Conservation (phyloP, 129 eudicot species). For the Helianthus annuus region DNA sequence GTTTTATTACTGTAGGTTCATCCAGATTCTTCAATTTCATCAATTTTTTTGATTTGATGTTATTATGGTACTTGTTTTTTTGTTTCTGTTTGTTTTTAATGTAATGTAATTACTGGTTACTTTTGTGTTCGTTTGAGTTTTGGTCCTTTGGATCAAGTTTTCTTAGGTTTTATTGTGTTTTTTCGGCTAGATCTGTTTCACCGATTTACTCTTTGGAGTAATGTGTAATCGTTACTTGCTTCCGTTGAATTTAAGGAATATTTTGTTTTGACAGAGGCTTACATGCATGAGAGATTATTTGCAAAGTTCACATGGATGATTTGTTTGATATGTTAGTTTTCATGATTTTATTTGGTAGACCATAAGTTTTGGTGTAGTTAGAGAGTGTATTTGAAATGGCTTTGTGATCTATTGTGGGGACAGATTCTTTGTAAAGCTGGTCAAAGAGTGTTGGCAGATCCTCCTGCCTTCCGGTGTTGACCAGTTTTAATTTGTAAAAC, state of each 20-base stretch:
- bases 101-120: too few relatives aligned
- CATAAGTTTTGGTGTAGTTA: neutral
- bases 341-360: neutral
- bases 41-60: too few relatives aligned
- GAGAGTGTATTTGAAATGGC: neutral
- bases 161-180: too few relatives aligned
- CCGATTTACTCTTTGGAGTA: neutral
- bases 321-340: neutral
- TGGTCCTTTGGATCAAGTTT: too few relatives aligned
- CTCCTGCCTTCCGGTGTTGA: slow-evolving; percentile 6
- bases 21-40: too few relatives aligned
- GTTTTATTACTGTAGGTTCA: too few relatives aligned
- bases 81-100: too few relatives aligned
- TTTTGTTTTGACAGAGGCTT: slow-evolving; percentile 6
- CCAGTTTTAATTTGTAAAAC: neutral
- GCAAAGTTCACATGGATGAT: neutral
- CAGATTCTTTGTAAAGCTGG: neutral
- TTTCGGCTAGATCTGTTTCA: slow-evolving; percentile 5
- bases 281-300: slow-evolving; percentile 20
- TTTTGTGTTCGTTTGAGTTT: too few relatives aligned
- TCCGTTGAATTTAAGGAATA: neutral
- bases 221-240: neutral
- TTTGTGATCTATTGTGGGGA: neutral
- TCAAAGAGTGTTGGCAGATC: neutral
- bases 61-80: too few relatives aligned